Percentiles rank a stretch among this genome's conserved stretches.
Conservation (phyloP, 2,329 filamentous ascomycete genomes). For the Claviceps sp. region DNA sequence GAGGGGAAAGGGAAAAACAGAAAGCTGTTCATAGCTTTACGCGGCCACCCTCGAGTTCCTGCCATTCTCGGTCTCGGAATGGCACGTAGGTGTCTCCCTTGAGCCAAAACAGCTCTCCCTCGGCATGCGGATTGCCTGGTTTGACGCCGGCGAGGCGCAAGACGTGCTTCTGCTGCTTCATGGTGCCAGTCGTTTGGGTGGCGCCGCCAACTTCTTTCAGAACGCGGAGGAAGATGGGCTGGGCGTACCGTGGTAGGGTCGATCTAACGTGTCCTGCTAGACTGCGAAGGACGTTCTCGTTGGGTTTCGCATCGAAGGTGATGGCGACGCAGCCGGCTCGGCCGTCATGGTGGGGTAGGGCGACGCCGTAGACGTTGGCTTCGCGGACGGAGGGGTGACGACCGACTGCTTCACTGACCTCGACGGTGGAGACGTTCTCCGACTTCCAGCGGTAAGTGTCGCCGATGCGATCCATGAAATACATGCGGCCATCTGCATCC, state of each 20-base stretch:
- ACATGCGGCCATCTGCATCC: constrained; percentile 57
- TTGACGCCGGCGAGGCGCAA: constrained; percentile 64
- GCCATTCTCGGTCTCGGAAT: constrained; percentile 58
- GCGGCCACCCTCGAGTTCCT: constrained; percentile 47
- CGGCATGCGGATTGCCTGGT: constrained; percentile 24
- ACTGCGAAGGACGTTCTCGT: constrained; percentile 35
- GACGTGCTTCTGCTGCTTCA: constrained; percentile 74
- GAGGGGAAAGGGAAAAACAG: not conserved
- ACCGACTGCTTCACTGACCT: constrained; percentile 66
- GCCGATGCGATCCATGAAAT: constrained; percentile 69
- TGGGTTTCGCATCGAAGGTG: constrained; percentile 37
- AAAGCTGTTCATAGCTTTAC: constrained; percentile 47
- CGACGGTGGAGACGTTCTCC: constrained; percentile 70
- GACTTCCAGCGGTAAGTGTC: constrained; percentile 73
- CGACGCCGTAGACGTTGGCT: constrained; percentile 77
- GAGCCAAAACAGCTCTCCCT: constrained; percentile 51
- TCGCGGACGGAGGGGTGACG: constrained; percentile 54
- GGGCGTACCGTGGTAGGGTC: constrained; percentile 58
- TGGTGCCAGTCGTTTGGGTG: constrained; percentile 63
- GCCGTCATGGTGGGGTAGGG: constrained; percentile 68
- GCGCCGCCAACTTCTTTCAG: constrained; percentile 38
- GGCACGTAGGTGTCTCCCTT: constrained; percentile 50
- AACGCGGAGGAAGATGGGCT: constrained; percentile 64
- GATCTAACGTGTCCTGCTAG: constrained; percentile 45
- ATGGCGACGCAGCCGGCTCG: constrained; percentile 71